Conservation (phyloP, 2,329 filamentous ascomycete species). For the Rutstroemia sp. region DNA sequence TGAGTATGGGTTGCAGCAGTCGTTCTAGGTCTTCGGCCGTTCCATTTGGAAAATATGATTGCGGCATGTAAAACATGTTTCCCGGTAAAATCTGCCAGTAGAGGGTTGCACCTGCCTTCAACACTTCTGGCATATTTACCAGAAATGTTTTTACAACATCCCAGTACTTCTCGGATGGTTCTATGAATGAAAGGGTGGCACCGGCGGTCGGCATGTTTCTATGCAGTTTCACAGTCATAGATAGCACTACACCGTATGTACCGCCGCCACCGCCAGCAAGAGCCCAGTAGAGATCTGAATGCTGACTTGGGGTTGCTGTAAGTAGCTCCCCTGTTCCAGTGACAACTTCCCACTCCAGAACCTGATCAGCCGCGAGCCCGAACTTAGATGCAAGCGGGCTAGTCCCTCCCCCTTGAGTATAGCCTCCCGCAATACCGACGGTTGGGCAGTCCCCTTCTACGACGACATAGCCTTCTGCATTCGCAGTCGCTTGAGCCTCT, state of each 20-base stretch:
- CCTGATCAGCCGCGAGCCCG: slow-evolving; percentile 52
- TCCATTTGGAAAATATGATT: slow-evolving; percentile 6
- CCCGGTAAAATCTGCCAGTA: slow-evolving; percentile 8
- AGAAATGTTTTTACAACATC: slow-evolving; percentile 4
- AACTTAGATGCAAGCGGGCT: slow-evolving; percentile 41
- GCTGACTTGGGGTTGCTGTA: slow-evolving; percentile 37
- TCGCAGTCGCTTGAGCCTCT: slow-evolving; percentile 37
- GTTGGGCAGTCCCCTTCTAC: slow-evolving; percentile 47
- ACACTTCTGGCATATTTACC: background rate
- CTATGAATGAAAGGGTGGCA: background rate
- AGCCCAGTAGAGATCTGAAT: slow-evolving; percentile 56
- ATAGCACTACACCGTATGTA: slow-evolving; percentile 49
- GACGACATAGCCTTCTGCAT: slow-evolving; percentile 35
- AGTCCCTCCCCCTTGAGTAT: slow-evolving; percentile 52
- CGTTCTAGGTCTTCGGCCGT: slow-evolving; percentile 3
- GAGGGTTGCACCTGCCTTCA: slow-evolving; percentile 1
- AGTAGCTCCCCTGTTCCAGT: slow-evolving; percentile 40
- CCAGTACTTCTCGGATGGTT: slow-evolving; percentile 4
- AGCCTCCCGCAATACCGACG: slow-evolving; percentile 51
- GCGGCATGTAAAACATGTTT: slow-evolving; percentile 9
- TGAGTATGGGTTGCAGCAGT: background rate
- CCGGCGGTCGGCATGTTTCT: slow-evolving; percentile 30
- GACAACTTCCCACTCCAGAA: slow-evolving; percentile 48
- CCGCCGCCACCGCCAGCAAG: slow-evolving; percentile 50
- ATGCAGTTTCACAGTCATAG: slow-evolving; percentile 45